Conservation (phyloP, 805 yeast genomes). For the Kuraishia capsulata region DNA sequence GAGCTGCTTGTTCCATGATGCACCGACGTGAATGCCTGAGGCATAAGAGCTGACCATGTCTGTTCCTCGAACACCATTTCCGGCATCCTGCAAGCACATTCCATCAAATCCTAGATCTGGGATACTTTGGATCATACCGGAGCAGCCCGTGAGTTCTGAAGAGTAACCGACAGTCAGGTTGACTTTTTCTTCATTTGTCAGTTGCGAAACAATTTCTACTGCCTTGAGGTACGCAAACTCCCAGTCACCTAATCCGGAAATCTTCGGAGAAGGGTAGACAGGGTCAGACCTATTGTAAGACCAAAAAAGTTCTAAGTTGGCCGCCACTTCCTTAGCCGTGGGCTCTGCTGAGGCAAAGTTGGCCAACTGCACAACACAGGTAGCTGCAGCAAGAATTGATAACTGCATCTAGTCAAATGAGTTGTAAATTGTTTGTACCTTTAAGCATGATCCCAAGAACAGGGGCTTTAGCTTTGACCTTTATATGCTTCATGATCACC, state of each 20-base stretch:
- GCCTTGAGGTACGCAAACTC: constrained; percentile 48
- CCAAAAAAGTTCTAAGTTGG: constrained; percentile 7
- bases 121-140: constrained; percentile 52
- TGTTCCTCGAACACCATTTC: constrained; percentile 49
- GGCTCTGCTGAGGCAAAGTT: too few species aligned
- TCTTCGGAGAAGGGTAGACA: constrained; percentile 11
- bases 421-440: too few species aligned
- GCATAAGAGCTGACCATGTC: constrained; percentile 51
- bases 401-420: too few species aligned
- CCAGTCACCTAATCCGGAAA: constrained; percentile 30
- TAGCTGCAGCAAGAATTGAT: background rate
- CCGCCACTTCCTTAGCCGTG: background rate
- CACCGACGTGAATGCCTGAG: constrained; percentile 48
- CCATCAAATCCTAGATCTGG: constrained; percentile 42
- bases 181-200: constrained; percentile 51
- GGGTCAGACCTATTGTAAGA: constrained; percentile 11
- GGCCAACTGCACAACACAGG: too few species aligned
- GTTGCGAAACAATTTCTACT: constrained; percentile 40
- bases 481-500: too few species aligned
- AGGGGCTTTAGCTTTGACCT: too few species aligned
- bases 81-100: constrained; percentile 55
- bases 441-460: too few species aligned
- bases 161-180: constrained; percentile 58
- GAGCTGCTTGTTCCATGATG: constrained; percentile 46
- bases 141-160: constrained; percentile 56